Evolutionary conservation across 176 grass and related monocot genomes (phyloP).

Genomic region (Aegilops sharonensis): DNA sequence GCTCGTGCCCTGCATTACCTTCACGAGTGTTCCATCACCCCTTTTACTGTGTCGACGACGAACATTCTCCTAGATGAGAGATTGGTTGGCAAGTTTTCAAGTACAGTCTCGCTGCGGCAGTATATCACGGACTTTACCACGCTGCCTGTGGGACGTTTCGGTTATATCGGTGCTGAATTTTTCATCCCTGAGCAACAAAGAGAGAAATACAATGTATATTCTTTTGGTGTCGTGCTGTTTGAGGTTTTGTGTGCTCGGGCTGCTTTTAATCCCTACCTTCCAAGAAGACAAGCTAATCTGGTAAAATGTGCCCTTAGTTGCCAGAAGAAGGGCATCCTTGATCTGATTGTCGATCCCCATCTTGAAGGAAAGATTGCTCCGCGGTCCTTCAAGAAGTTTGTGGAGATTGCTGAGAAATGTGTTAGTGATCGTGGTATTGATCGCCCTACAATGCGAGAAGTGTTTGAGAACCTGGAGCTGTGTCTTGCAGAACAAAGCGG

Average conservation of each 20-base stretch:
- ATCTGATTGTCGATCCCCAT: not conserved
- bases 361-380: not conserved
- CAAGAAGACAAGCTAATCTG: fast-evolving
- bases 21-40: not conserved
- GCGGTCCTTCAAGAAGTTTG: not conserved
- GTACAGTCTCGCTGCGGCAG: not conserved
- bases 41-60: not conserved
- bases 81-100: not conserved
- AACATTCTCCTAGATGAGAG: not conserved
- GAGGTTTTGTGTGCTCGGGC: not conserved
- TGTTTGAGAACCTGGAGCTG: not conserved
- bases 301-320: not conserved
- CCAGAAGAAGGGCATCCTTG: not conserved
- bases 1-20: not conserved
- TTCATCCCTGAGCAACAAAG: not conserved
- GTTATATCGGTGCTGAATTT: not conserved
- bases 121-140: not conserved
- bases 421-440: not conserved
- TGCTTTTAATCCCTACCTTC: not conserved
- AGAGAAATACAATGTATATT: not conserved
- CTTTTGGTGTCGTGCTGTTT: not conserved
- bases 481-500: not conserved
- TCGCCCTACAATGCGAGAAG: not conserved
- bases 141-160: not conserved
- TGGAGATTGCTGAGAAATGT: not conserved